A percentile compares a stretch with the other conserved stretches of the same genome.
These are phyloP conservation scores for Clohesyomyces aquaticus DNA, from an alignment of 495 filamentous ascomycete genomes.

Conservation along the genomic window DNA sequence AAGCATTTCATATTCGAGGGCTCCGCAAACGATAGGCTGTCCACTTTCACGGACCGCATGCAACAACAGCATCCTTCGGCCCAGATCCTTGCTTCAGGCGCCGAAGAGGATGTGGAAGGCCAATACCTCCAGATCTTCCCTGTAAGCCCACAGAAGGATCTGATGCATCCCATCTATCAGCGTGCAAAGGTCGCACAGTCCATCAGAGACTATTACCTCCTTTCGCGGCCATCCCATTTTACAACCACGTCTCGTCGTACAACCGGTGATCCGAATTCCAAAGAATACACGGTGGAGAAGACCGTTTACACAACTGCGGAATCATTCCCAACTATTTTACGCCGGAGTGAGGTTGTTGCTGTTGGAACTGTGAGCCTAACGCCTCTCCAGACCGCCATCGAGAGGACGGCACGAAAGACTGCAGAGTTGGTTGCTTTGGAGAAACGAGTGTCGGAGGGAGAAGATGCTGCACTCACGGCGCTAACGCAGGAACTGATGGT, in stretches of 20 bases:
- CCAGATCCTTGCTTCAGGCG: constrained; percentile 72
- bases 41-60: constrained; percentile 88
- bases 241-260: constrained; percentile 70
- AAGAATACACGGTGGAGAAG: constrained; percentile 82
- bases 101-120: constrained; percentile 83
- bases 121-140: constrained; percentile 87
- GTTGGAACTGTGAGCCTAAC: constrained; percentile 67
- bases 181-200: constrained; percentile 78
- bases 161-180: constrained; percentile 85
- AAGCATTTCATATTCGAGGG: constrained; percentile 94
- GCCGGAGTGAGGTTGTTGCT: constrained; percentile 80
- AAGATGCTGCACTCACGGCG: constrained; percentile 64
- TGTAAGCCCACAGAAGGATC: constrained; percentile 79
- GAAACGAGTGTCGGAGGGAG: constrained; percentile 72
- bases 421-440: constrained; percentile 77
- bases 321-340: constrained; percentile 86
- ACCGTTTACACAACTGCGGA: constrained; percentile 82
- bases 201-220: constrained; percentile 82
- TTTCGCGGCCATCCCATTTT: constrained; percentile 72
- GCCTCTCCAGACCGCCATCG: constrained; percentile 84
- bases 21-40: constrained; percentile 71
- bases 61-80: constrained; percentile 88
- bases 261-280: constrained; percentile 64
- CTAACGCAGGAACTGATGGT: constrained; percentile 75
- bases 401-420: constrained; percentile 89